Evolutionary conservation across 176 grass and related monocot species (phyloP).

Genomic region (Chrysopogon serrulatus): DNA sequence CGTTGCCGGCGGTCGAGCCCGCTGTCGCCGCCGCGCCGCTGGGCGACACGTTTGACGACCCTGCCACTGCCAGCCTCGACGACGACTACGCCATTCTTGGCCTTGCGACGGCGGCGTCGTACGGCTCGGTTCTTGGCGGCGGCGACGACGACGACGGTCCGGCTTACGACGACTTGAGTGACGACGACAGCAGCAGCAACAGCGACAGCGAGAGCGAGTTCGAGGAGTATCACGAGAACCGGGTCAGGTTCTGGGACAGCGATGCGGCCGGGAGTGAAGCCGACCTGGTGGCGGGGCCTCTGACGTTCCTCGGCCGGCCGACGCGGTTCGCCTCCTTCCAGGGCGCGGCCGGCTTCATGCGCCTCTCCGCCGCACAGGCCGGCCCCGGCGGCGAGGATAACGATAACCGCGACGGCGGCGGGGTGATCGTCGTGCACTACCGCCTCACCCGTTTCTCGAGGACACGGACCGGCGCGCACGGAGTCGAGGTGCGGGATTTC

Average conservation of each 20-base stretch:
- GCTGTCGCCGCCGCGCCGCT: not conserved
- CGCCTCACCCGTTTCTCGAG: not conserved
- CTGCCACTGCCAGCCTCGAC: not conserved
- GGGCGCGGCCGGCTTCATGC: not conserved
- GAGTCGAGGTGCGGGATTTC: no score
- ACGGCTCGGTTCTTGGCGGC: not conserved
- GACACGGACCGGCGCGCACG: fast-evolving
- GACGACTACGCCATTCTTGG: not conserved
- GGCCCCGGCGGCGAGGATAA: not conserved
- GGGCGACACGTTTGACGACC: not conserved
- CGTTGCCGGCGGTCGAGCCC: not conserved
- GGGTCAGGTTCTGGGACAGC: not conserved
- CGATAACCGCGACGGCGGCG: not conserved
- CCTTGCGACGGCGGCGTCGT: not conserved
- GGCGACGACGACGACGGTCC: not conserved
- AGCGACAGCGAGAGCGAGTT: not conserved
- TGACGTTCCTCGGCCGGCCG: not conserved
- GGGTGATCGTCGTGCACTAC: not conserved
- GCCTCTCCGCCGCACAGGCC: not conserved
- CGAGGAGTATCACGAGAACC: not conserved
- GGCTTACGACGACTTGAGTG: no score
- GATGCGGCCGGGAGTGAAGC: not conserved
- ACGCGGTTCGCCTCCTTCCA: not conserved
- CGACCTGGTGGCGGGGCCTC: not conserved
- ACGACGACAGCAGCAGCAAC: no score